Conservation (phyloP, 2,329 filamentous ascomycete species). For the Fusarium tricinctum region DNA sequence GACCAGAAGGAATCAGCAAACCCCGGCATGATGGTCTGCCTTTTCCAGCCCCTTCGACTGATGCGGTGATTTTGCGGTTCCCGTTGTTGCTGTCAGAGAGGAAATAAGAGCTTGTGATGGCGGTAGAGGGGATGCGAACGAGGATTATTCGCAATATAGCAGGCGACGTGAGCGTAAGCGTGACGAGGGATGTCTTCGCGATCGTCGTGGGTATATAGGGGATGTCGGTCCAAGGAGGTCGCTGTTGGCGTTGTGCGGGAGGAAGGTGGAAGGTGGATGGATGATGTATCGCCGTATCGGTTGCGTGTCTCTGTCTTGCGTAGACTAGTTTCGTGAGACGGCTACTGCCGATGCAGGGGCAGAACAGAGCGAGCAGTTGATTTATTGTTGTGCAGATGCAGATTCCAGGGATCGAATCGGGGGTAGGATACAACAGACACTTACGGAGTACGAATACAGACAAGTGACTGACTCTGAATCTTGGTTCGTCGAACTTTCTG, state of each 20-base stretch:
- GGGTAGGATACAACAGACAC: conserved; percentile 8
- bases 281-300: conserved; percentile 33
- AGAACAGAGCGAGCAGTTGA: conserved; percentile 27
- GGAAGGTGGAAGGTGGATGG: conserved; percentile 12
- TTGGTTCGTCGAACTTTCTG: conserved; percentile 40
- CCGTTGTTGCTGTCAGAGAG: conserved; percentile 22
- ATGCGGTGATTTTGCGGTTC: conserved; percentile 23
- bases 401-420: conserved; percentile 31
- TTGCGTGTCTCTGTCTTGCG: conserved; percentile 49
- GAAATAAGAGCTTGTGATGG: conserved; percentile 28
- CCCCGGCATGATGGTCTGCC: conserved; percentile 75
- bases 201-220: conserved; percentile 29
- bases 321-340: conserved; percentile 42
- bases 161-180: conserved; percentile 22
- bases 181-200: conserved; percentile 30
- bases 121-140: conserved; percentile 22
- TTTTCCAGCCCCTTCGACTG: conserved; percentile 46
- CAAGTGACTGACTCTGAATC: conserved; percentile 9
- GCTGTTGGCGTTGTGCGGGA: conserved; percentile 31
- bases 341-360: conserved; percentile 48
- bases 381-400: conserved; percentile 32
- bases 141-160: conserved; percentile 23
- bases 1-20: conserved; percentile 99
- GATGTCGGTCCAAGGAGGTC: conserved; percentile 16
- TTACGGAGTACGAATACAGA: conserved; percentile 10